Evolutionary conservation across 2,329 filamentous ascomycete genomes (phyloP).

Genomic region (Aspergillus terreus): DNA sequence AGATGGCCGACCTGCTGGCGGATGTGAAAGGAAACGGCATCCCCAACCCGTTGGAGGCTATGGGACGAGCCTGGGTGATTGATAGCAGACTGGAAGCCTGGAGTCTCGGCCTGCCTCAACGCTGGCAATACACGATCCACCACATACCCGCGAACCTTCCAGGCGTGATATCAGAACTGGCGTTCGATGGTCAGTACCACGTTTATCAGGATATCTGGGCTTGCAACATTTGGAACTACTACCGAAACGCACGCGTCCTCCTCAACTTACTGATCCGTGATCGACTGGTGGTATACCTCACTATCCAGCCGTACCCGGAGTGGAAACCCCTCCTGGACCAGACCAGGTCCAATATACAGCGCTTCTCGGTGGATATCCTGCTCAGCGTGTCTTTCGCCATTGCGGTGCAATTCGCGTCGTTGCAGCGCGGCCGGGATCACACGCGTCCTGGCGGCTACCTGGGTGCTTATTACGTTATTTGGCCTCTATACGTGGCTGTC

Average conservation of each 20-base stretch:
- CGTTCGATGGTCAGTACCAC: constrained; percentile 1
- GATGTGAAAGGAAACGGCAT: constrained; percentile 5
- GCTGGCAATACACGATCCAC: neutral
- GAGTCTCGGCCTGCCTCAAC: neutral
- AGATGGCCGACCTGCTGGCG: constrained; percentile 2
- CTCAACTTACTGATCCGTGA: constrained; percentile 3
- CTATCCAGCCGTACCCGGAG: constrained; percentile 3
- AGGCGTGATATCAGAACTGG: neutral
- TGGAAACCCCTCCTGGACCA: constrained; percentile 2
- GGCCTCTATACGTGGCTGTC: constrained; percentile 6
- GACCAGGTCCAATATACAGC: neutral
- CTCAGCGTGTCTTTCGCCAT: constrained; percentile 2
- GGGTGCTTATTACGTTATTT: constrained; percentile 4
- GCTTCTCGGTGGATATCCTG: constrained; percentile 1
- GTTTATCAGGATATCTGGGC: constrained; percentile 9
- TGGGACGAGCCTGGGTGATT: constrained; percentile 1
- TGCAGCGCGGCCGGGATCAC: neutral
- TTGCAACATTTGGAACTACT: constrained; percentile 9
- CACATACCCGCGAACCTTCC: neutral
- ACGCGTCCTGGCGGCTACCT: neutral
- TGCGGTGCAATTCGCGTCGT: neutral
- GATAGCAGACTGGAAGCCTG: neutral
- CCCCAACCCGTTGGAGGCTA: neutral
- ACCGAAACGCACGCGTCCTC: constrained; percentile 5
- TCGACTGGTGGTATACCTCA: neutral